phyloP scores from a whole-genome alignment of 192 early-diverging fungal genomes.

The Coemansia asiatica region DNA sequence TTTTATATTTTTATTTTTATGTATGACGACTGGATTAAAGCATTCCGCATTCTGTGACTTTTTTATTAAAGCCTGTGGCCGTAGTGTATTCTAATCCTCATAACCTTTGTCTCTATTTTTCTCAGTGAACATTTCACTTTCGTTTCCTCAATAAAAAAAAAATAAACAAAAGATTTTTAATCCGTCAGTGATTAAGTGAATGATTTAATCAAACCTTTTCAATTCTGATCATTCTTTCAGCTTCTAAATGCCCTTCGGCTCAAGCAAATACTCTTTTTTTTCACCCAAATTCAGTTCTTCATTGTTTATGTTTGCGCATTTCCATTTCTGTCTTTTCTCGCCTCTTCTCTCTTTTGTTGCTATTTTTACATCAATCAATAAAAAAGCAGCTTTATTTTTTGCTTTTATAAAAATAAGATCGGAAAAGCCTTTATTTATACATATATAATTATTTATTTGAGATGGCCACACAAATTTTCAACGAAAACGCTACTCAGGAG shows the following conservation, averaged over 20 bases:
- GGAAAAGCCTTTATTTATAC: conserved; percentile 2
- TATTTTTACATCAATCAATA: not conserved
- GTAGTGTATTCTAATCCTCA: not conserved
- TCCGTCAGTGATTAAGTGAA: not conserved
- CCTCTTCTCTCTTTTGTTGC: not conserved
- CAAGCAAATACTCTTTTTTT: conserved; percentile 5
- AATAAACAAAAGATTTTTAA: not conserved
- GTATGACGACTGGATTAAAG: too few relatives aligned
- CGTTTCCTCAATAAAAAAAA: not conserved
- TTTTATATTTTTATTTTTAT: too few relatives aligned
- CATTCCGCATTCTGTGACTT: too few relatives aligned
- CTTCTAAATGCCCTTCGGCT: not conserved
- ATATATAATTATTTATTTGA: not conserved
- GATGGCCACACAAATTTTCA: conserved; percentile 82
- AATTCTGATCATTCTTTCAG: not conserved
- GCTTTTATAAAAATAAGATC: too few relatives aligned
- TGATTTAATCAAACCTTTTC: not conserved
- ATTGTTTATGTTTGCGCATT: conserved; percentile 3
- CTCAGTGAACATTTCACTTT: not conserved
- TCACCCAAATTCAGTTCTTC: not conserved
- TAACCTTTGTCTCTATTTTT: conserved; percentile 4
- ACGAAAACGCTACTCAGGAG: conserved; percentile 93
- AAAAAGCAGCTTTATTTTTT: not conserved
- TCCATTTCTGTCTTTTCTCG: not conserved
- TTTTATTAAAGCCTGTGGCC: too few relatives aligned